Base-by-base conservation (phyloP, 2,329 filamentous ascomycete species). In the Chaetoscypha palmicola region DNA sequence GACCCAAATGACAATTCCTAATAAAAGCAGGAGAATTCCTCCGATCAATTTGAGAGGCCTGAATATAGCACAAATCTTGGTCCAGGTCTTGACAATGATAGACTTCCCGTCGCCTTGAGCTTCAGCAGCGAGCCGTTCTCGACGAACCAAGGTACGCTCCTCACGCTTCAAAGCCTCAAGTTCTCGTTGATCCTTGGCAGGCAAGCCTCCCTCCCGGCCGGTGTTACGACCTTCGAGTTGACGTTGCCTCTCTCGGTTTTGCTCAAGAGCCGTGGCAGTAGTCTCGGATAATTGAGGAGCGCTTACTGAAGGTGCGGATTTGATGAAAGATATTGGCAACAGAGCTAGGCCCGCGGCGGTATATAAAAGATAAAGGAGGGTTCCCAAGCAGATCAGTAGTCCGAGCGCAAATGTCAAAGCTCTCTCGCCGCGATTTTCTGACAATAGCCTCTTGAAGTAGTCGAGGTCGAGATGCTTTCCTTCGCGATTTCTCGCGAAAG, bases 401-500 rank as follows among this genome's bases (percentile, higher is more conserved):
- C 92, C 92, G 17, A 96, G 71, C 2, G 81, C 81, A 66, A 98
- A 98, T 0, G 88, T 91, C 41, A 98, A 70, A 1, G 91, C 89
- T 62, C 92, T 87, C 66, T 97, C 91, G 48, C 89, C 90, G 63
- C 90, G 86, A 62, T 94, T 95, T 62, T 89, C 83, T 1, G 83
- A 72, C 36, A 97, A 69, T 9, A 97, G 71, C 43, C 79, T 78
- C 68, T 86, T 91, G 77, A 95, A 95, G 66, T 89, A 97, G 65
- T 95, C 91, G 45, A 96, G 71, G 57, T 95, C 87, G 58, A 83
- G 74, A 60, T 88, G 79, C 30, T 74, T 74, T 38, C 80, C 78
- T 30, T 72, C 72, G 47, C 74, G 73, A 50, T 81, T 73, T 48
- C 79, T 84, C 4, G 86, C 82, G 4, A 87, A 80, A 0, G 92